Evolutionary conservation across 139 green algal genomes (phyloP), one percentile per base, ranked within the genome.

Genomic region (Medakamo hakoo): DNA sequence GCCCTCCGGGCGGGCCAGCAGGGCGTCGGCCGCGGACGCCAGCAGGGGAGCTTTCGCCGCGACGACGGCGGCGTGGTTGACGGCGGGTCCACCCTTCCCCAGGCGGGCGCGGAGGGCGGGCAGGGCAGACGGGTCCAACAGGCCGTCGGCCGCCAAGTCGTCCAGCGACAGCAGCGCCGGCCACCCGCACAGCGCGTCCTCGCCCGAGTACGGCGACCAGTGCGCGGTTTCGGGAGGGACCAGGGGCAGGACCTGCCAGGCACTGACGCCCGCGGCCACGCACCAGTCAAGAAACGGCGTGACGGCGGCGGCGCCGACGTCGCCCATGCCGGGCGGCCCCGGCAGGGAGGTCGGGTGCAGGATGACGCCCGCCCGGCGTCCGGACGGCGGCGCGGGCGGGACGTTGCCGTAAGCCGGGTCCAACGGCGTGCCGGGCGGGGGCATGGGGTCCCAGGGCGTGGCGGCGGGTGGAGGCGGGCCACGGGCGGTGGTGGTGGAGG

Each of bases 321-420:
- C 88, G 21, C 91, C 91, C 22, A 79, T 83, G 57, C 91, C 91
- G 52, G 95, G 86, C 1, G 81, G 73, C 0, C 91, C 84, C 25
- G 90, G 91, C 28, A 98, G 73, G 1, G 81, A 93, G 22, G 91
- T 97, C 16, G 91, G 91, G 60, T 97, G 91, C 58, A 97, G 63
- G n/a, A 97, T 78, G 26, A 97, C 71, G 52, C 91, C 91, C 16
- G 40, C 40, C 40, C 40, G 40, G 9, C 40, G 9, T 16, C 16
- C 40, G 9, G 40, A 52, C 40, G 9, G 40, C 9, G 40, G 40
- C 9, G 40, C 9, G 9, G 40, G 40, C 40, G 40, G 40, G 9
- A 52, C 40, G 40, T 52, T 16, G 40, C 40, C 40, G 16, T 52
- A 52, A 16, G 40, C 9, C 9, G 40, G 40, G 9, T 9, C 9